Evolutionary conservation across 495 filamentous ascomycete genomes (phyloP).

Genomic region (Neurospora sp.): DNA sequence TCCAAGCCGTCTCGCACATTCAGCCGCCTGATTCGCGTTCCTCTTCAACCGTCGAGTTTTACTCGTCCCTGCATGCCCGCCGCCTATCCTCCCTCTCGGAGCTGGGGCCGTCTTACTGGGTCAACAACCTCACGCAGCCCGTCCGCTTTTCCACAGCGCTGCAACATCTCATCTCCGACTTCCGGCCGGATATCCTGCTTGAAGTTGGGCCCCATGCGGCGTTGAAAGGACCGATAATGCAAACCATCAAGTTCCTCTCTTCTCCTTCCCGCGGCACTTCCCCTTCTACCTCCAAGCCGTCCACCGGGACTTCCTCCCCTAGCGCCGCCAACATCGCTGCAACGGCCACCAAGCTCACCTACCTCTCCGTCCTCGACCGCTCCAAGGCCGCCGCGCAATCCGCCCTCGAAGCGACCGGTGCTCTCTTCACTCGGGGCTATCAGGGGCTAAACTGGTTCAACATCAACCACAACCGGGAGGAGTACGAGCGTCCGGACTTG

Average conservation of each 20-base stretch:
- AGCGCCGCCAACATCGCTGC: slow-evolving; percentile 9
- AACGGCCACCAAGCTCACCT: slow-evolving; percentile 27
- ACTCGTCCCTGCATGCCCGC: slow-evolving; percentile 27
- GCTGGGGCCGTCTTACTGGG: slow-evolving; percentile 42
- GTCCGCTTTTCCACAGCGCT: slow-evolving; percentile 37
- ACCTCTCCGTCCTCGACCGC: slow-evolving; percentile 32
- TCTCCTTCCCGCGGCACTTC: neutral
- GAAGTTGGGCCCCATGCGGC: slow-evolving; percentile 60
- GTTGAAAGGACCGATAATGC: slow-evolving; percentile 48
- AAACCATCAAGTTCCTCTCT: slow-evolving; percentile 38
- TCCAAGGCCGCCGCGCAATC: slow-evolving; percentile 30
- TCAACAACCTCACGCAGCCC: slow-evolving; percentile 41
- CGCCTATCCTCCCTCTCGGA: slow-evolving; percentile 19
- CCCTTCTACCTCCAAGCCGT: neutral
- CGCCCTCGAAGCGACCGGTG: slow-evolving; percentile 28
- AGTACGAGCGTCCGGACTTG: slow-evolving; percentile 28
- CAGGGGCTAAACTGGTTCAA: slow-evolving; percentile 25
- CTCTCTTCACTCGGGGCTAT: slow-evolving; percentile 31
- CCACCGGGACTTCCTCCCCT: neutral
- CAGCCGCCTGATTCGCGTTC: slow-evolving; percentile 19
- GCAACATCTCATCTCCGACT: slow-evolving; percentile 20
- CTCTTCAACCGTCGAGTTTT: slow-evolving; percentile 29
- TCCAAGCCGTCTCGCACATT: slow-evolving; percentile 23
- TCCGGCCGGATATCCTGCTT: slow-evolving; percentile 35
- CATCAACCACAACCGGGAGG: slow-evolving; percentile 24